Evolutionary conservation across 164 flowering plant species (phyloP).

Genomic region (Aristolochia contorta): DNA sequence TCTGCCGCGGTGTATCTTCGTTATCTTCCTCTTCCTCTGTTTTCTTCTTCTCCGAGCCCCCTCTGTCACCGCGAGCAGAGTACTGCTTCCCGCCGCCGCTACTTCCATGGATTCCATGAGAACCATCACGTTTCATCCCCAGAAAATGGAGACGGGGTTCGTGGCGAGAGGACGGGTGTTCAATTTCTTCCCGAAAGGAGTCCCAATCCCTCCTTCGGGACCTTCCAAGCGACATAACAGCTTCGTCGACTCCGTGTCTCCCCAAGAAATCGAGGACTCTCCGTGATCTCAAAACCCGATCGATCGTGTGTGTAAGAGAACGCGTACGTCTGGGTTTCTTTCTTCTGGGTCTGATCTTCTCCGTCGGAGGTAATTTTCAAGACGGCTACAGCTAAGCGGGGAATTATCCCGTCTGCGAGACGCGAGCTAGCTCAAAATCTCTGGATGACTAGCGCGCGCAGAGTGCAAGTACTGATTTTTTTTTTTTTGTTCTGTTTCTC

Average conservation of each 20-base stretch:
- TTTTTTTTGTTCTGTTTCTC: too few species aligned
- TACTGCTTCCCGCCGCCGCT: not conserved
- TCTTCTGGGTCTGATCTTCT: too few species aligned
- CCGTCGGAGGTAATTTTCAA: too few species aligned
- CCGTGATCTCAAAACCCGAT: not conserved
- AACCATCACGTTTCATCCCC: not conserved
- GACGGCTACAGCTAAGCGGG: too few species aligned
- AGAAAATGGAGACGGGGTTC: slow-evolving; percentile 1
- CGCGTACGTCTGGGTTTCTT: too few species aligned
- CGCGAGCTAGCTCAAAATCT: not conserved
- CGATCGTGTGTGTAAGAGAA: too few species aligned
- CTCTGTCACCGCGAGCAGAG: not conserved
- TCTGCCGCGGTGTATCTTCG: not conserved
- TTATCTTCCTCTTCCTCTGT: slow-evolving; percentile 1
- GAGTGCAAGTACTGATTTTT: too few species aligned
- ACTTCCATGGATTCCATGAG: too few species aligned
- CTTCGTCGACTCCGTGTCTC: not conserved
- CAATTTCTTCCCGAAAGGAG: slow-evolving; percentile 8
- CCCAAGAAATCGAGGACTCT: slow-evolving; percentile 1
- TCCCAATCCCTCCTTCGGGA: slow-evolving; percentile 10
- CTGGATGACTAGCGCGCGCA: not conserved
- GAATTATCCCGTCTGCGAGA: not conserved
- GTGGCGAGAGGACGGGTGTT: not conserved
- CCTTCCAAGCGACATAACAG: slow-evolving; percentile 10
- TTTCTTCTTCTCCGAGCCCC: slow-evolving; percentile 1